Conservation (phyloP, 1,284 basidiomycete genomes). For the Fomitiporia mediterranea region DNA sequence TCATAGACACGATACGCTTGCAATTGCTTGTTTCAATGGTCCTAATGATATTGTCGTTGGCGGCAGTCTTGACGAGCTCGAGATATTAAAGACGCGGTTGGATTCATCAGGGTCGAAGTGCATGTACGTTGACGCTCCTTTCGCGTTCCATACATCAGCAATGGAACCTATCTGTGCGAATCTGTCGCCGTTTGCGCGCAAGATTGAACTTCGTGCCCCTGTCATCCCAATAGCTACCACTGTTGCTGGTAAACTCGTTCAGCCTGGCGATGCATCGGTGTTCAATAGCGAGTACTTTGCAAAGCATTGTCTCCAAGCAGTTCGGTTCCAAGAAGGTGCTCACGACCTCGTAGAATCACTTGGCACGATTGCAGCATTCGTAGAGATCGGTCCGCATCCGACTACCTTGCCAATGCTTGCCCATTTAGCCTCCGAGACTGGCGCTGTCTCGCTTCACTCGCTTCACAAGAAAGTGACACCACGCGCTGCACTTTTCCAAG, state of each 20-base stretch:
- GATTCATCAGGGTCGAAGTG: slow-evolving; percentile 34
- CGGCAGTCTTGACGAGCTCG: slow-evolving; percentile 44
- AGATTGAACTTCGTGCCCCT: slow-evolving; percentile 40
- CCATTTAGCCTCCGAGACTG: slow-evolving; percentile 32
- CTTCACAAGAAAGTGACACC: slow-evolving; percentile 42
- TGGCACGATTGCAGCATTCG: slow-evolving; percentile 43
- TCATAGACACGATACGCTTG: slow-evolving; percentile 34
- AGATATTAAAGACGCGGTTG: slow-evolving; percentile 38
- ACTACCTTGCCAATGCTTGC: slow-evolving; percentile 53
- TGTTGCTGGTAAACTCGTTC: slow-evolving; percentile 47
- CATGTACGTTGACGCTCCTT: slow-evolving; percentile 46
- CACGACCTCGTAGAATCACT: slow-evolving; percentile 32
- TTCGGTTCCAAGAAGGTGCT: slow-evolving; percentile 51
- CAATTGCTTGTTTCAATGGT: slow-evolving; percentile 61
- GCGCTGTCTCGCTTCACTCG: slow-evolving; percentile 40
- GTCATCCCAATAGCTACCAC: slow-evolving; percentile 56
- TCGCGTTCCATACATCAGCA: slow-evolving; percentile 58
- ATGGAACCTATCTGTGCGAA: slow-evolving; percentile 53
- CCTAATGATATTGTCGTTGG: slow-evolving; percentile 51
- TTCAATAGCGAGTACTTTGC: slow-evolving; percentile 52
- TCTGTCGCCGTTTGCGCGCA: slow-evolving; percentile 37
- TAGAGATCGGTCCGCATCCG: slow-evolving; percentile 63
- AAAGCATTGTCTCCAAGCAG: slow-evolving; percentile 56
- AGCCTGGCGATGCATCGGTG: slow-evolving; percentile 44
- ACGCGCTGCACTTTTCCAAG: slow-evolving; percentile 40